Percentiles rank a stretch among this genome's conserved stretches.
phyloP scores from a whole-genome alignment of 768 basidiomycete genomes.

The Tricholoma sp. region DNA sequence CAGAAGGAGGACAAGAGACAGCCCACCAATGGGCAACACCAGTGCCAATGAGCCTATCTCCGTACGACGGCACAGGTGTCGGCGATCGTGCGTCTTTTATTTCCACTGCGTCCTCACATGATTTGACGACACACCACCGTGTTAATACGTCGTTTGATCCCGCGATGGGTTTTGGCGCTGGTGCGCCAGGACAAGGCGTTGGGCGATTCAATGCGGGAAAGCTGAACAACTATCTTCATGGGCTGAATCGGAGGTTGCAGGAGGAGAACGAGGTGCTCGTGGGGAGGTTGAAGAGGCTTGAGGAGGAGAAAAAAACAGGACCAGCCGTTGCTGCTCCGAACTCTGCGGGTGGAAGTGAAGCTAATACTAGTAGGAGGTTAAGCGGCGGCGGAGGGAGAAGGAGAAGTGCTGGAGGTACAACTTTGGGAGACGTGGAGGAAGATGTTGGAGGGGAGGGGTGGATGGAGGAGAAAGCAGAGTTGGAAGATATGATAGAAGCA shows the following conservation, averaged over 20 bases:
- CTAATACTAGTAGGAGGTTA: constrained; percentile 23
- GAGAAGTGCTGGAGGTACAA: constrained; percentile 45
- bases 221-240: constrained; percentile 82
- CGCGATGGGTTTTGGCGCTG: constrained; percentile 65
- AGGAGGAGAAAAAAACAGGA: constrained; percentile 36
- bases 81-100: constrained; percentile 64
- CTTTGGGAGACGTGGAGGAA: constrained; percentile 59
- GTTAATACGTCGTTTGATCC: constrained; percentile 90
- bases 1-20: constrained; percentile 17
- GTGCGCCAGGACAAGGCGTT: constrained; percentile 58
- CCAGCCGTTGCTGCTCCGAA: constrained; percentile 20
- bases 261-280: constrained; percentile 78
- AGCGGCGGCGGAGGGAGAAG: constrained; percentile 42
- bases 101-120: constrained; percentile 84
- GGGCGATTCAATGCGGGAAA: constrained; percentile 82
- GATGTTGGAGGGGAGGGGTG: constrained; percentile 60
- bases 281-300: constrained; percentile 46
- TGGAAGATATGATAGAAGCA: constrained; percentile 47
- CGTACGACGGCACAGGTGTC: constrained; percentile 47
- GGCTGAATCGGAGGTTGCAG: constrained; percentile 74
- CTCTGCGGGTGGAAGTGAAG: constrained; percentile 18
- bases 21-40: constrained; percentile 16
- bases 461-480: constrained; percentile 64
- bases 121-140: constrained; percentile 73
- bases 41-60: constrained; percentile 30